phyloP scores from a whole-genome alignment of 202 grass and related monocot genomes.

The Schoenoplectus triqueter region DNA sequence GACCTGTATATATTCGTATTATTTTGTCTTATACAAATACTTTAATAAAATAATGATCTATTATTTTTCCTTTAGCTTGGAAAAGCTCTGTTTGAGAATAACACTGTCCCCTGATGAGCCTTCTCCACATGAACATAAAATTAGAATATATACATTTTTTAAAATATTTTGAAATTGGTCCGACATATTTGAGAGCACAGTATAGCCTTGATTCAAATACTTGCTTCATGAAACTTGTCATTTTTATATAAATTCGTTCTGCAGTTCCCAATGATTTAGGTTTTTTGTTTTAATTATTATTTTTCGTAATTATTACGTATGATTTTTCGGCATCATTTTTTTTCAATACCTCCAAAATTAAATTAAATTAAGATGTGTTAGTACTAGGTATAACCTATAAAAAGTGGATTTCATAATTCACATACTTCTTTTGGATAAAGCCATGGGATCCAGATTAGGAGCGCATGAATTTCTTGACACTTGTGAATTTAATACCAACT shows the following conservation, averaged over 20 bases:
- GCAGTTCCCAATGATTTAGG: too few relatives aligned
- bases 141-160: background rate
- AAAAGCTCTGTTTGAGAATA: background rate
- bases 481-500: background rate
- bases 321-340: too few relatives aligned
- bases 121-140: background rate
- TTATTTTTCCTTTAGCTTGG: background rate
- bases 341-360: background rate
- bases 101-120: background rate
- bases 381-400: background rate
- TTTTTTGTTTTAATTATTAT: too few relatives aligned
- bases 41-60: too few relatives aligned
- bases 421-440: background rate
- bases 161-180: background rate
- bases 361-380: background rate
- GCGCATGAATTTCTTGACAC: background rate
- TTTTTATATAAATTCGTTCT: background rate
- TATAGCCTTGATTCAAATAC: background rate
- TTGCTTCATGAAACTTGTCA: background rate
- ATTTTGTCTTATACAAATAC: background rate
- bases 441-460: background rate
- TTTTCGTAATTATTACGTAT: too few relatives aligned
- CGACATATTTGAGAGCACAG: background rate
- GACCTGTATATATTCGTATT: background rate
- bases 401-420: background rate